phyloP scores from a whole-genome alignment of 2,329 filamentous ascomycete species.

The Claviceps sp. region DNA sequence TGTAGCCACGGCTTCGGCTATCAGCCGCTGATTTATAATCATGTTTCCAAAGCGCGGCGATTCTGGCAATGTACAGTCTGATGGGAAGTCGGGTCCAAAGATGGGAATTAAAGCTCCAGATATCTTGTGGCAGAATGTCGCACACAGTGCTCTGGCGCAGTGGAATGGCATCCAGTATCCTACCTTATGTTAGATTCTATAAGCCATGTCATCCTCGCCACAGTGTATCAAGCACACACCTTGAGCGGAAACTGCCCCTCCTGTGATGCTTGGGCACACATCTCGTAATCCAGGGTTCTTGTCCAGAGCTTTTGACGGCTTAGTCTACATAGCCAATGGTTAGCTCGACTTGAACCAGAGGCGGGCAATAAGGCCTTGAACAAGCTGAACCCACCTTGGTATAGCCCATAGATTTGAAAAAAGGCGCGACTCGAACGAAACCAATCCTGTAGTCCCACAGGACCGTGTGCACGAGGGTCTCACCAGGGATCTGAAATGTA shows the following conservation, averaged over 20 bases:
- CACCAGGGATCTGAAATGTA: conserved; percentile 57
- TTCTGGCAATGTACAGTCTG: conserved; percentile 52
- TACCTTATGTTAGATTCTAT: conserved; percentile 19
- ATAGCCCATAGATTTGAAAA: conserved; percentile 84
- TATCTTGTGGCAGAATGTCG: conserved; percentile 79
- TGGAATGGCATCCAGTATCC: conserved; percentile 94
- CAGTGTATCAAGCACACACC: conserved; percentile 36
- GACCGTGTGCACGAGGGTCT: conserved; percentile 55
- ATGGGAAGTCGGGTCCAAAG: conserved; percentile 73
- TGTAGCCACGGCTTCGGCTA: conserved; percentile 37
- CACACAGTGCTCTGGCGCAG: conserved; percentile 74
- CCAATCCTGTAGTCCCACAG: conserved; percentile 98
- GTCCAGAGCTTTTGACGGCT: conserved; percentile 69
- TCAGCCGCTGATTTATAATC: conserved; percentile 46
- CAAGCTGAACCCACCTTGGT: conserved; percentile 51
- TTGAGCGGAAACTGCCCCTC: conserved; percentile 80
- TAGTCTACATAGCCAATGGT: conserved; percentile 45
- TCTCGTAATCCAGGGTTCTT: conserved; percentile 70
- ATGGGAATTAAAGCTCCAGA: conserved; percentile 77
- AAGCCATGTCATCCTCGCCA: conserved; percentile 5
- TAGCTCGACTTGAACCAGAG: neutral
- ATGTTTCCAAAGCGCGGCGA: conserved; percentile 52
- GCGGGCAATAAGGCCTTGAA: neutral
- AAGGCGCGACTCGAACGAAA: conserved; percentile 82
- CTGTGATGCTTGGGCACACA: conserved; percentile 91